phyloP scores from a whole-genome alignment of 495 filamentous ascomycete genomes.

The Podospora sp. region DNA sequence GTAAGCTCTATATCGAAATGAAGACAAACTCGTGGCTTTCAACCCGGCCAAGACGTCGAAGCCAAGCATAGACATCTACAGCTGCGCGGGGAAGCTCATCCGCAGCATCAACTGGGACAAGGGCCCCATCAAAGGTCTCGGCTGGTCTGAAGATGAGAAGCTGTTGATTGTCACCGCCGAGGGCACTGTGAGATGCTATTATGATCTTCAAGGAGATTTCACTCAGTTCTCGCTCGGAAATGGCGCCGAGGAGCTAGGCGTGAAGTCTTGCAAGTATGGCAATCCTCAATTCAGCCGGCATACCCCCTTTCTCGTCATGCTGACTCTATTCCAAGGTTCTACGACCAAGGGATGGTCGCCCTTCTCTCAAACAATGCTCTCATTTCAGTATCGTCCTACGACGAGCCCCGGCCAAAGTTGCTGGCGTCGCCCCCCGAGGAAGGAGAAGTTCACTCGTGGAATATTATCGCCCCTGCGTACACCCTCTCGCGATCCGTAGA shows the following conservation, averaged over 20 bases:
- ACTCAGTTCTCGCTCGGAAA: constrained; percentile 93
- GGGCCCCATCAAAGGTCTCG: constrained; percentile 82
- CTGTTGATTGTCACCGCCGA: constrained; percentile 86
- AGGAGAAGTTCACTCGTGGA: constrained; percentile 84
- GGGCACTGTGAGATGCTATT: constrained; percentile 89
- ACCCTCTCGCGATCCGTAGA: constrained; percentile 95
- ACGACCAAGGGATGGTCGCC: constrained; percentile 89
- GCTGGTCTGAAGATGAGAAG: constrained; percentile 97
- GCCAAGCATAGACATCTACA: constrained; percentile 91
- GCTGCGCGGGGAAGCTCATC: constrained; percentile 84
- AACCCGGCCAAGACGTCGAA: constrained; percentile 72
- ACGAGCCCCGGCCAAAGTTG: constrained; percentile 84
- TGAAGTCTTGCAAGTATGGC: constrained; percentile 67
- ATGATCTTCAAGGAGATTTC: constrained; percentile 90
- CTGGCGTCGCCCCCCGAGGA: constrained; percentile 78
- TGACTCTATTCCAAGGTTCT: constrained; percentile 58
- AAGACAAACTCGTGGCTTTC: constrained; percentile 77
- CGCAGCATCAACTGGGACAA: constrained; percentile 78
- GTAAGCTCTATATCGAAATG: constrained; percentile 85
- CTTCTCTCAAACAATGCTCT: constrained; percentile 86
- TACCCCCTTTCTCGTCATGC: neutral
- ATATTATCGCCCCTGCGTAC: constrained; percentile 82
- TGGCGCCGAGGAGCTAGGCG: constrained; percentile 84
- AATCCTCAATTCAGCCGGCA: neutral
- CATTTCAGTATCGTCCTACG: constrained; percentile 82